Evolutionary conservation across 2,329 filamentous ascomycete species (phyloP).

Genomic region (Dissoconium aciculare): DNA sequence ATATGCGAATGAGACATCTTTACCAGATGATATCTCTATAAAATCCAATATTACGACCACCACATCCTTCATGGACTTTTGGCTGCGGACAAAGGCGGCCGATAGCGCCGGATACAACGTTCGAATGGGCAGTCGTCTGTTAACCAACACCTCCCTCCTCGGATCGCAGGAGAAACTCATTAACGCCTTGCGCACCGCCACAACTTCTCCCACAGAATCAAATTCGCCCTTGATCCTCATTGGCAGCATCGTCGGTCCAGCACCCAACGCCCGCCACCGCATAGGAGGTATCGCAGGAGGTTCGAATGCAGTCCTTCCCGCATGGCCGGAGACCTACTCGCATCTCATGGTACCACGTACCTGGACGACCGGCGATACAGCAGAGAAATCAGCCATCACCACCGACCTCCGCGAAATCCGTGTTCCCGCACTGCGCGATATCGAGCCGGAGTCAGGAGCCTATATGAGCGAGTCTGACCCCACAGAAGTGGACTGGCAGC

Average conservation of each 20-base stretch:
- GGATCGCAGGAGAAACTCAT: conserved; percentile 2
- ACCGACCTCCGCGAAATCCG: conserved; percentile 4
- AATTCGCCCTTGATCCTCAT: conserved; percentile 3
- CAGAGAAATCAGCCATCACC: conserved; percentile 13
- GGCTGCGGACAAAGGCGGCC: neutral
- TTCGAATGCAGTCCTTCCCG: conserved; percentile 9
- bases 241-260: conserved; percentile 7
- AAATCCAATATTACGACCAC: neutral
- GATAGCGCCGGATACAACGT: conserved; percentile 4
- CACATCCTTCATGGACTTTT: conserved; percentile 2
- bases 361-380: conserved; percentile 18
- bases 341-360: conserved; percentile 9
- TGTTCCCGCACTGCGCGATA: conserved; percentile 19
- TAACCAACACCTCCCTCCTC: conserved; percentile 5
- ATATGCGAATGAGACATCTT: neutral
- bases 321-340: conserved; percentile 10
- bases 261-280: conserved; percentile 2
- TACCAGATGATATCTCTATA: conserved; percentile 1
- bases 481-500: conserved; percentile 24
- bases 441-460: conserved; percentile 29
- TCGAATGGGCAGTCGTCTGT: conserved; percentile 5
- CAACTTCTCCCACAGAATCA: too few species aligned
- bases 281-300: conserved; percentile 7
- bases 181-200: conserved; percentile 1
- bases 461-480: conserved; percentile 35